A percentile compares a stretch with the other conserved stretches of the same genome.
Evolutionary conservation across 179 eudicot species (phyloP).

Genomic region (Amaranthus tricolor): DNA sequence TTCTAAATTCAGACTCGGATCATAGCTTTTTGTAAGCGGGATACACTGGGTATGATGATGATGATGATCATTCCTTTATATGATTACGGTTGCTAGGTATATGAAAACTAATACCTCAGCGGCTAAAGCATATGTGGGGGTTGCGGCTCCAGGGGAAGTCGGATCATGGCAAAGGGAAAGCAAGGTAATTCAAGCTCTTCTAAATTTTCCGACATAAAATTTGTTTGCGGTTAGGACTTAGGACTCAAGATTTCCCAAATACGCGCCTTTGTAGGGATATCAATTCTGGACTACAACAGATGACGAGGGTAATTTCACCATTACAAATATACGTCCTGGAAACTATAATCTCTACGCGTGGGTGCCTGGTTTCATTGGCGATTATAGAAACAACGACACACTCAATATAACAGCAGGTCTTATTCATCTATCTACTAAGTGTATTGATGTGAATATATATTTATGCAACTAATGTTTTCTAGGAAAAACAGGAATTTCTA

Average conservation of each 20-base stretch:
- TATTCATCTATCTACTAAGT: background rate
- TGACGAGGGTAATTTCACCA: constrained; percentile 59
- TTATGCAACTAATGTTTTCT: constrained; percentile 2
- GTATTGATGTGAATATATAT: background rate
- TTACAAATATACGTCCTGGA: constrained; percentile 53
- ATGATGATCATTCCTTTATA: background rate
- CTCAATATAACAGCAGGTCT: constrained; percentile 65
- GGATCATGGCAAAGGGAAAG: constrained; percentile 98
- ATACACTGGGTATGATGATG: too few relatives aligned
- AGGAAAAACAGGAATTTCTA: constrained; percentile 39
- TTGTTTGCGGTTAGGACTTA: background rate
- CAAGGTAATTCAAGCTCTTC: constrained; percentile 50
- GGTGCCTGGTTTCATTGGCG: constrained; percentile 88
- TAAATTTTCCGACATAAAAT: background rate
- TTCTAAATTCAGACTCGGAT: background rate
- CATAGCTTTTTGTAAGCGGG: too few relatives aligned
- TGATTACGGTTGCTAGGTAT: constrained; percentile 14
- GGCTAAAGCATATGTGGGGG: constrained; percentile 60
- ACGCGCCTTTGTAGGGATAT: constrained; percentile 50
- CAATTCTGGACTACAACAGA: constrained; percentile 85
- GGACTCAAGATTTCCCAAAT: background rate
- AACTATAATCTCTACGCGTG: constrained; percentile 68
- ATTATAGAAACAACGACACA: constrained; percentile 44
- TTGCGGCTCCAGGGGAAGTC: constrained; percentile 78
- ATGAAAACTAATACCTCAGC: constrained; percentile 39